Evolutionary conservation across 164 flowering plant genomes (phyloP).

Genomic region (Liriodendron chinense): DNA sequence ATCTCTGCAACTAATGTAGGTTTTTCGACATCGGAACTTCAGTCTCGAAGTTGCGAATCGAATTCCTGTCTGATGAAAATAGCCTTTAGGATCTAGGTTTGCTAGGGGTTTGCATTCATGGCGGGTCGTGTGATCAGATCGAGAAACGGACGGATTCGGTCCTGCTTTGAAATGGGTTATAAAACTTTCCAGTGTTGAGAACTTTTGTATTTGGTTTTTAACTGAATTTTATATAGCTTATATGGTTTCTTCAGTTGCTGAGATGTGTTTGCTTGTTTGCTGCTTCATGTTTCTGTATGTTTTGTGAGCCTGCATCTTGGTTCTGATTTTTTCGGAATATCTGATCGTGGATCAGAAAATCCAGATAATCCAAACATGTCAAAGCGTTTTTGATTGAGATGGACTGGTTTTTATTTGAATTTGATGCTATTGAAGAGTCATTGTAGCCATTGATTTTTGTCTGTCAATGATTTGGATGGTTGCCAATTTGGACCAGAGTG

Average conservation of each 20-base stretch:
- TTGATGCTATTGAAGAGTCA: not conserved
- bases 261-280: too few relatives aligned
- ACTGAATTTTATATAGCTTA: not conserved
- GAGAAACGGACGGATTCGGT: not conserved
- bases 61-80: not conserved
- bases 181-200: slow-evolving; percentile 15
- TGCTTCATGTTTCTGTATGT: too few relatives aligned
- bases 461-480: too few relatives aligned
- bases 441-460: too few relatives aligned
- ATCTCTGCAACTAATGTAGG: not conserved
- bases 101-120: slow-evolving; percentile 13
- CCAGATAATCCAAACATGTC: too few relatives aligned
- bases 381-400: not conserved
- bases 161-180: slow-evolving; percentile 12
- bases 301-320: not conserved
- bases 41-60: not conserved
- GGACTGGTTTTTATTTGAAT: not conserved
- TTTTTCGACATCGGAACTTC: not conserved
- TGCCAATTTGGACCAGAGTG: too few relatives aligned
- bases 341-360: too few relatives aligned
- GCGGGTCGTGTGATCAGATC: slow-evolving; percentile 4
- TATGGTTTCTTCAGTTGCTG: not conserved
- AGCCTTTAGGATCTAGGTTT: slow-evolving; percentile 6
- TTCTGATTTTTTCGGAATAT: too few relatives aligned
- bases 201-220: not conserved